Evolutionary conservation across 2,329 filamentous ascomycete genomes (phyloP), one percentile per base, ranked within the genome.

Genomic region (Botrytis sinoallii): DNA sequence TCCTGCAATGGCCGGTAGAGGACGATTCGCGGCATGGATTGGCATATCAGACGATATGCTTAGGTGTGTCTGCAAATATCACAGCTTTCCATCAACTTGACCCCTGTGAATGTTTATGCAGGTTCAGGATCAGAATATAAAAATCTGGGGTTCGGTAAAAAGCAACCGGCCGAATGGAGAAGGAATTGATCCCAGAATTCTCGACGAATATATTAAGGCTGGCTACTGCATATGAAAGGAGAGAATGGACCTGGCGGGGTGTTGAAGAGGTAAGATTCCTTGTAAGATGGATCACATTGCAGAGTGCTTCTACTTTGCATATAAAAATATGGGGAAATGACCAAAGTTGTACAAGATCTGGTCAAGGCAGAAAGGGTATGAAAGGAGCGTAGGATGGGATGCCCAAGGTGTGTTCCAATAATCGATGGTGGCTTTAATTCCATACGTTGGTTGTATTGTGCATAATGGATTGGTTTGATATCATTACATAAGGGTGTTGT

Each of bases 71-170:
- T 65, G 73, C 52, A 68, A 64, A 60, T 70, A 60, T 74, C 68
- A 61, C 57, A 74, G 60, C 59, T 68, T 74, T 74, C 64, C 75
- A 73, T 57, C 48, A 25, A 66, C 29, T 71, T 32, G 48, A 76
- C 75, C 76, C 77, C 71, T 76, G 77, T 75, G 77, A 75, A 72
- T 74, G 65, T 40, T 79, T 76, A 79, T 79, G 78, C 78, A 79
- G 78, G 78, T 76, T 75, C 76, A 73, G 70, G 69, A 38, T 75
- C 76, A 73, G 70, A 71, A 38, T 32, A 16, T 16, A 64, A 75
- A 71, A 77, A 80, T 77, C 79, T 79, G 78, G 78, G 79, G 78
- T 78, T 78, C 76, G 77, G 77, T 74, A 77, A 73, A 73, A 74
- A 68, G 75, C 77, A 78, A 76, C 77, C 79, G 76, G 71, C 71